Conservation (phyloP, 192 early-diverging fungal species). For the Chytriomyces confervae region DNA sequence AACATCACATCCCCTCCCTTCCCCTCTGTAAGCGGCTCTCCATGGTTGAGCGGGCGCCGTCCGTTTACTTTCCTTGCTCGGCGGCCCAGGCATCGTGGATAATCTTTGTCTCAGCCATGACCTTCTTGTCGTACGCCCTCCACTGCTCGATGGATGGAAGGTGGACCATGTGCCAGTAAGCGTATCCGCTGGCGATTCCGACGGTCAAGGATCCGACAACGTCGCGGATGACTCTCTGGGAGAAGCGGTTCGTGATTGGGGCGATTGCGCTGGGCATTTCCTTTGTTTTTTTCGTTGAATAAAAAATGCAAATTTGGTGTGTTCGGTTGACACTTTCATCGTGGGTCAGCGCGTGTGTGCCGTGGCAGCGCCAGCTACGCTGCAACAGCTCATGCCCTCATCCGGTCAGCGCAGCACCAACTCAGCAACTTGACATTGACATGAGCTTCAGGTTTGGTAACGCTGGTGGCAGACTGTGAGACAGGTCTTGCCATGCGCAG, state of each 20-base stretch:
- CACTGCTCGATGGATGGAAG: slow-evolving; percentile 31
- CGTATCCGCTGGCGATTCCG: slow-evolving; percentile 42
- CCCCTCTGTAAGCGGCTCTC: neutral
- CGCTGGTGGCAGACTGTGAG: neutral
- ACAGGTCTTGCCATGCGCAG: no score
- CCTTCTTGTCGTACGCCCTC: slow-evolving; percentile 33
- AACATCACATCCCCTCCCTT: neutral
- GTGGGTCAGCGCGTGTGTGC: neutral
- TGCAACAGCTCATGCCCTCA: neutral
- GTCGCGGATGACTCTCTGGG: slow-evolving; percentile 47
- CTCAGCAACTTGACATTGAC: neutral
- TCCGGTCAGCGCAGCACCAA: neutral
- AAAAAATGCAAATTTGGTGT: neutral
- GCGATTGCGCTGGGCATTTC: slow-evolving; percentile 52
- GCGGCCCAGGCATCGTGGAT: slow-evolving; percentile 38
- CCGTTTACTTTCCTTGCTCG: slow-evolving; percentile 13
- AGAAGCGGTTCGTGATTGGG: slow-evolving; percentile 57
- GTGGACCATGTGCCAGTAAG: slow-evolving; percentile 48
- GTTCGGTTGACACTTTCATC: neutral
- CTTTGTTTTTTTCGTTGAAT: neutral
- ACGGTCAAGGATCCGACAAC: slow-evolving; percentile 49
- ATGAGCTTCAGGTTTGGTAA: neutral
- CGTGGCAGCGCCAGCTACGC: neutral
- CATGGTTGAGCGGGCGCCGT: neutral
- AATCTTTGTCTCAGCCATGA: slow-evolving; percentile 35